Conservation (phyloP, 495 filamentous ascomycete genomes). For the Annulohypoxylon stygium region DNA sequence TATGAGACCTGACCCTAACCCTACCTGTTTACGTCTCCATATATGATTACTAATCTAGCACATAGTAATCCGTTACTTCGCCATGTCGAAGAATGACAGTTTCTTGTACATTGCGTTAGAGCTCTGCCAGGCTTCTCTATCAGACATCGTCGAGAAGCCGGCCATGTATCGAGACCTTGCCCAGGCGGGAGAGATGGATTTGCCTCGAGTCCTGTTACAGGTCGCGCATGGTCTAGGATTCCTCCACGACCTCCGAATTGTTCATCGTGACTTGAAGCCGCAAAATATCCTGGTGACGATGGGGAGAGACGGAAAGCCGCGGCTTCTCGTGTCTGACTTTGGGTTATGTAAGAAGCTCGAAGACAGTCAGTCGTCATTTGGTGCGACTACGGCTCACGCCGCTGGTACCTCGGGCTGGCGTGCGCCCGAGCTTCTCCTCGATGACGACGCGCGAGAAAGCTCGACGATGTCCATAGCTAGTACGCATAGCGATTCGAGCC, state of each 20-base stretch:
- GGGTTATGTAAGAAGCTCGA: conserved; percentile 98
- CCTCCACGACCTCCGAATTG: conserved; percentile 91
- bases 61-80: conserved; percentile 91
- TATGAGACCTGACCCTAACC: conserved; percentile 41
- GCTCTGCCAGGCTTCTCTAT: conserved; percentile 92
- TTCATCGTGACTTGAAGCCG: conserved; percentile 96
- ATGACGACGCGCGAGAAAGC: conserved; percentile 69
- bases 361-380: conserved; percentile 92
- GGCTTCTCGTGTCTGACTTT: conserved; percentile 95
- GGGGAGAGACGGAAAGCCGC: conserved; percentile 71
- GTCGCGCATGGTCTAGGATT: conserved; percentile 88
- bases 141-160: conserved; percentile 84
- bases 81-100: conserved; percentile 86
- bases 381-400: conserved; percentile 92
- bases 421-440: conserved; percentile 90
- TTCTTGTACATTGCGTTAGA: conserved; percentile 98
- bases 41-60: conserved; percentile 42
- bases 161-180: conserved; percentile 61
- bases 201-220: conserved; percentile 81
- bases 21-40: not conserved
- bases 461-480: conserved; percentile 53
- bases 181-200: conserved; percentile 66
- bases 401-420: conserved; percentile 96
- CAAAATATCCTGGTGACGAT: conserved; percentile 91
- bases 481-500: conserved; percentile 63